Evolutionary conservation across 345 rosid genomes (phyloP).

Genomic region (Linum tenue): DNA sequence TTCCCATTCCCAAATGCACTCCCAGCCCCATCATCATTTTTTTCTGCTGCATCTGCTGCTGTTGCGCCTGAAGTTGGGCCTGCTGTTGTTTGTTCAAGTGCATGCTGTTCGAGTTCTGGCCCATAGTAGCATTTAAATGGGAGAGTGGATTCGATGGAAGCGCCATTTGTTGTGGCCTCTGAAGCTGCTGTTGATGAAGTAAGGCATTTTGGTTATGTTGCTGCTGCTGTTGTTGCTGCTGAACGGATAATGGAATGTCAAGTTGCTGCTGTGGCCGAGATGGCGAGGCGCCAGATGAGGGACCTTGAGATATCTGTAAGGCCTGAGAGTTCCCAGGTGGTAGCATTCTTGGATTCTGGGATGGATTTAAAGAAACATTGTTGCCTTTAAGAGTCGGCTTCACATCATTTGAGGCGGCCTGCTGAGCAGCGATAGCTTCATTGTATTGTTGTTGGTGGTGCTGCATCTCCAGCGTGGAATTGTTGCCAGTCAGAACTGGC

Average conservation of each 20-base stretch:
- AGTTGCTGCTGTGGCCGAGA: slow-evolving; percentile 53
- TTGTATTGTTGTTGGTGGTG: slow-evolving; percentile 25
- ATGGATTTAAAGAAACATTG: slow-evolving; percentile 29
- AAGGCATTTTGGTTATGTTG: slow-evolving; percentile 47
- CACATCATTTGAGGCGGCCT: slow-evolving; percentile 31
- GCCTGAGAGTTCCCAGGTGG: slow-evolving; percentile 67
- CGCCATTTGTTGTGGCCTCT: slow-evolving; percentile 50
- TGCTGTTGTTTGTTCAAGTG: slow-evolving; percentile 54
- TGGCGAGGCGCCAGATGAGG: slow-evolving; percentile 51
- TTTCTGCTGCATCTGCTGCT: slow-evolving; percentile 41
- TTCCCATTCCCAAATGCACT: slow-evolving; percentile 45
- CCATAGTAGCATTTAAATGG: slow-evolving; percentile 41
- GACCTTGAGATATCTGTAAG: slow-evolving; percentile 67
- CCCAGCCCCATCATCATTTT: slow-evolving; percentile 66
- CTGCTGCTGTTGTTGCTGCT: slow-evolving; percentile 28
- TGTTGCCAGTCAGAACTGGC: slow-evolving; percentile 39
- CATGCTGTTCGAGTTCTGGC: slow-evolving; percentile 52
- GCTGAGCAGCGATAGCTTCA: slow-evolving; percentile 48
- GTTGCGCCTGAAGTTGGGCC: slow-evolving; percentile 53
- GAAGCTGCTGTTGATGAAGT: slow-evolving; percentile 64
- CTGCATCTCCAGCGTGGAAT: slow-evolving; percentile 43
- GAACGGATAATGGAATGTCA: slow-evolving; percentile 45
- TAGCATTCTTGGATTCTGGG: slow-evolving; percentile 56
- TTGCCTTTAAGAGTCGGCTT: slow-evolving; percentile 40
- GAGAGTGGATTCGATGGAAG: slow-evolving; percentile 52